Evolutionary conservation across 1,284 basidiomycete genomes (phyloP), one percentile per base, ranked within the genome.

Genomic region (Cutaneotrichosporon cavernicola): DNA sequence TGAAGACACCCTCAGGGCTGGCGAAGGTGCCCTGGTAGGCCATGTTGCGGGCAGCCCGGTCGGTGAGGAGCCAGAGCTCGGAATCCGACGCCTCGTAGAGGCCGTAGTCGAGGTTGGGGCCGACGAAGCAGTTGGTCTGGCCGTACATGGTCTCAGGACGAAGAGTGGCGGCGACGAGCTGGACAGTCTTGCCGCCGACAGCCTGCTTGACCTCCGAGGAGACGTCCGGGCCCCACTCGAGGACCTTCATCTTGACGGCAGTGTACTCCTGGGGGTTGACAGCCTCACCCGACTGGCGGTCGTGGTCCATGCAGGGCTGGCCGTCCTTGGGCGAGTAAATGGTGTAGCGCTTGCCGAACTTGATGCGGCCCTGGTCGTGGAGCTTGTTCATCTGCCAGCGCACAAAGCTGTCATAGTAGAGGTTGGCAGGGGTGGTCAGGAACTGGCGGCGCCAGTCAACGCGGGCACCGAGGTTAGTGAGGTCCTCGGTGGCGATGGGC

Each of bases 251-350:
- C 84, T 97, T 98, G 78, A 99, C 83, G 21, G 85, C 91, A 16
- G 96, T 94, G 83, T 99, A 99, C 79, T 99, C 96, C 76, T 97
- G 94, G 8, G 97, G 96, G 18, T 92, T 92, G 63, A 97, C 84
- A 60, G 90, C 95, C 81, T 99, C 97, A 56, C 97, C 97, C 69
- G 93, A 92, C 63, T 88, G 87, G 68, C 97, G 91, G 80, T 99
- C 97, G 83, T 99, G 97, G 82, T 99, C 97, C 97, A 99, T 99
- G 79, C 97, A 99, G 1, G 97, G 96, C 79, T 99, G 97, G 10
- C 93, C 94, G 75, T 99, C 97, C 81, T 98, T 98, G n/a, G 93
- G 93, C 72, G 92, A 96, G 85, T 97, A 99, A 78, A 99, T 93
- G 49, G 97, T 99, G 82, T 98, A 97, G 53, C 97, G 89, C 83